Percentiles rank a stretch among this genome's conserved stretches.
These are phyloP conservation scores for Xylaria sp. DNA, from an alignment of 2,329 filamentous ascomycete genomes.

Conservation along the genomic window DNA sequence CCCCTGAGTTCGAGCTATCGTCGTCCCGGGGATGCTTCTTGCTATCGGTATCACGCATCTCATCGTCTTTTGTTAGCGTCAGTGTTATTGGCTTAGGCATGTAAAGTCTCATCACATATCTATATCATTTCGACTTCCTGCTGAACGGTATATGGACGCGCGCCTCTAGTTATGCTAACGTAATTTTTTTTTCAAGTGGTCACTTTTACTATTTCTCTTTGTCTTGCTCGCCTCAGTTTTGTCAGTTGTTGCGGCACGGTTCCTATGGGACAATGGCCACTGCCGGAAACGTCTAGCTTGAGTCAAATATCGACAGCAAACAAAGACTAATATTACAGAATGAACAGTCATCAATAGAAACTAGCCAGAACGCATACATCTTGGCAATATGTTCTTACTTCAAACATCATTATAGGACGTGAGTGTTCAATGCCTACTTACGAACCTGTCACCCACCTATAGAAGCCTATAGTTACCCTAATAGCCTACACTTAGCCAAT, in stretches of 20 bases:
- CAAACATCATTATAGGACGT: too few relatives aligned
- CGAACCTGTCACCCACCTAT: too few relatives aligned
- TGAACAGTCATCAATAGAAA: too few relatives aligned
- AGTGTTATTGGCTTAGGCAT: not conserved
- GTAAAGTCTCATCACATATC: not conserved
- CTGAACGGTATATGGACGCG: not conserved
- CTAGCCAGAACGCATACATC: too few relatives aligned
- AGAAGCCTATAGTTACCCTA: too few relatives aligned
- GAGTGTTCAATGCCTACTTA: too few relatives aligned
- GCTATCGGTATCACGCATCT: not conserved
- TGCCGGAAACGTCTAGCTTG: slow-evolving; percentile 31
- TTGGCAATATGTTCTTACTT: too few relatives aligned
- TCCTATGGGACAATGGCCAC: slow-evolving; percentile 16
- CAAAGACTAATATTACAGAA: slow-evolving; percentile 12
- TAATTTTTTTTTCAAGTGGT: not conserved
- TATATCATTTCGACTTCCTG: not conserved
- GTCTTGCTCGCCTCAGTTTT: not conserved
- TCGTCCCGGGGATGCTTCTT: not conserved
- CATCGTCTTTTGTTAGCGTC: not conserved
- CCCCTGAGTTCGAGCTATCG: not conserved
- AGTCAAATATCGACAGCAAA: slow-evolving; percentile 19
- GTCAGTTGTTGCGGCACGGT: not conserved
- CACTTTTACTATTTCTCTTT: not conserved
- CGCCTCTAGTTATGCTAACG: not conserved
- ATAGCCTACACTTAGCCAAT: too few relatives aligned